These are phyloP conservation scores for Lactarius quietus DNA, from an alignment of 768 basidiomycete species.

Conservation along the genomic window DNA sequence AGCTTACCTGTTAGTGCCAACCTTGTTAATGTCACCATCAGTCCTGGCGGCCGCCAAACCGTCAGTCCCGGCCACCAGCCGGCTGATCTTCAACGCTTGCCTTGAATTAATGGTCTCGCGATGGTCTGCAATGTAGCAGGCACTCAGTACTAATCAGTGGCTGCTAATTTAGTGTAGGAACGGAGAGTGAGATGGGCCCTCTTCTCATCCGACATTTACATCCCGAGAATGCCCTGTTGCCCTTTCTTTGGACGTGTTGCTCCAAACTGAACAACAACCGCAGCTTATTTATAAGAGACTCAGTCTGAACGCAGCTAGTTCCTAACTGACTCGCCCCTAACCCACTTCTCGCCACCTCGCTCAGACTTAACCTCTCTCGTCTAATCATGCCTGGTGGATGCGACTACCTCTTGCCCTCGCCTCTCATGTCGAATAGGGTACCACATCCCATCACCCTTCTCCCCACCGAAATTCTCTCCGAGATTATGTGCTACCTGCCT, in stretches of 20 bases:
- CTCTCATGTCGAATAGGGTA: neutral
- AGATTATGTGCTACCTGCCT: constrained; percentile 21
- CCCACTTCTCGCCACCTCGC: neutral
- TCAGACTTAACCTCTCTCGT: neutral
- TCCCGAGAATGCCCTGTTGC: neutral
- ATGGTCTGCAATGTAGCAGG: too few species aligned
- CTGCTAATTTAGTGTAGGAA: neutral
- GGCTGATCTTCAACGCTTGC: neutral
- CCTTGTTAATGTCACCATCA: too few species aligned
- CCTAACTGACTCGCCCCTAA: neutral
- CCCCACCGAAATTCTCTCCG: constrained; percentile 17
- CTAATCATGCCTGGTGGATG: neutral
- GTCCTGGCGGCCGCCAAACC: neutral
- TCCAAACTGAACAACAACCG: neutral
- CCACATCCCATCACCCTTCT: constrained; percentile 15
- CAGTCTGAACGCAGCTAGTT: neutral
- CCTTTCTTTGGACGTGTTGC: neutral
- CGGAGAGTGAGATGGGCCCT: neutral
- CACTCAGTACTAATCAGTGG: too few species aligned
- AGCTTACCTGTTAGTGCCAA: too few species aligned
- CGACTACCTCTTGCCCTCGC: neutral
- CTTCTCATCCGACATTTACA: neutral
- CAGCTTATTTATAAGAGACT: neutral
- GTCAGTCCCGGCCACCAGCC: neutral
- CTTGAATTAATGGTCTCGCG: neutral